Evolutionary conservation across 2,329 filamentous ascomycete species (phyloP), one percentile per base, ranked within the genome.

Genomic region (Fusarium solani-melongenae): DNA sequence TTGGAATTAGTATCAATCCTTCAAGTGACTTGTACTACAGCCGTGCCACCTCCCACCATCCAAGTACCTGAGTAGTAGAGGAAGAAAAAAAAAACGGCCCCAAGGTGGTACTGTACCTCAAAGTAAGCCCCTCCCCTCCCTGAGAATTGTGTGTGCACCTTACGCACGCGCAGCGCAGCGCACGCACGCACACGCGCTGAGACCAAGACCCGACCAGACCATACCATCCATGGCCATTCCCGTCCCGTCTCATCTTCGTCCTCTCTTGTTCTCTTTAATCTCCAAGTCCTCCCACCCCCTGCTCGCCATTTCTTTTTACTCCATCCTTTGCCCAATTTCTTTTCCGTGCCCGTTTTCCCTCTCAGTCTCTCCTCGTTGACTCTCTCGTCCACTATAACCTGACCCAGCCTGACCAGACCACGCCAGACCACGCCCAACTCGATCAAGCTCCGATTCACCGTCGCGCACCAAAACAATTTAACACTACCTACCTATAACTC

Each of bases 301-400:
- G 61, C 36, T 63, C 34, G 29, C 36, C 41, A 24, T 44, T 56
- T 63, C 49, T 31, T 63, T 63, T 51, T 62, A 49, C 59, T 62
- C 36, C 51, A 33, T 44, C 49, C 36, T 39, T 39, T 27, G 44
- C 44, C 49, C 61, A 55, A 33, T 55, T 24, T 55, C 51, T 55
- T 49, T 49, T 22, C 29, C 15, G 46, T 34, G 31, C 20, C 44
- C 20, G 27, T 62, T 62, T 29, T 51, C 27, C 34, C 27, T 27
- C 22, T 44, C 41, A 22, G 17, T 44, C 24, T 58, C 36, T 46
- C 41, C 38, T 33, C 57, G 12, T 29, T 12, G 24, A 38, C 31
- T 22, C 20, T 22, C 20, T 22, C 17, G 44, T 49, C 22, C 44
- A 29, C 24, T n/a, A 51, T 51, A 51, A 31, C 46, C 46, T 51